Base-by-base conservation (phyloP, 768 basidiomycete genomes). In the Trametes villosa region DNA sequence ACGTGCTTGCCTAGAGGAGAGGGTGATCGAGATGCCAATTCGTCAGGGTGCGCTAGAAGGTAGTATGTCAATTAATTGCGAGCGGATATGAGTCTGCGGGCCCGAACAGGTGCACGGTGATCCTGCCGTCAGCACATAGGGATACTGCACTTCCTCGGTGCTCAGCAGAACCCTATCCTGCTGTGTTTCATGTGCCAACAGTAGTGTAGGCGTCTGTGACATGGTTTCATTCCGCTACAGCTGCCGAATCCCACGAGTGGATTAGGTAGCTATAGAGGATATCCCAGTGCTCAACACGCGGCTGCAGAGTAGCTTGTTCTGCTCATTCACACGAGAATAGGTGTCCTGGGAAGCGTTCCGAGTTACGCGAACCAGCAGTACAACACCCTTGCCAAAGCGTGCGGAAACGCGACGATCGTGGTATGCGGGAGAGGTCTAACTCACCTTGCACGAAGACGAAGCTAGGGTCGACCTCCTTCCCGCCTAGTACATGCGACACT, bases 401-500 rank as follows among this genome's bases (percentile, higher is more conserved):
- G 52, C 17, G 40, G 4, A 49, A 44, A 29, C 29, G 33, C 41
- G 29, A 45, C 44, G 44, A 27, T 20, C 22, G 20, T 34, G 11
- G 12, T 8, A 18, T n/a, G 11, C 22, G 29, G 20, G 42, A 24
- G 27, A 8, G 15, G 30, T 9, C 34, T 13, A 26, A 74, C 83
- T 60, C 65, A 90, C 91, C 86, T 78, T 93, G 91, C 1, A 88
- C 81, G 64, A 93, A 93, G 0, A 87, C 89, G 29, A 92, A 79
- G 8, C 77, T 77, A 44, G 85, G 76, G 59, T 92, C 89, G 2
- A 89, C 72, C 9, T 83, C 79, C 58, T 82, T 84, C 12, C 89
- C 89, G n/a, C 67, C 67, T 15, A 74, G 76, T 66, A 84, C 79
- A 34, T 92, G 90, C 8, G 83, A 71, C 0, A 88, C 81, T 2